Conservation (phyloP, 495 filamentous ascomycete genomes). For the Aspergillus bertholletiae region DNA sequence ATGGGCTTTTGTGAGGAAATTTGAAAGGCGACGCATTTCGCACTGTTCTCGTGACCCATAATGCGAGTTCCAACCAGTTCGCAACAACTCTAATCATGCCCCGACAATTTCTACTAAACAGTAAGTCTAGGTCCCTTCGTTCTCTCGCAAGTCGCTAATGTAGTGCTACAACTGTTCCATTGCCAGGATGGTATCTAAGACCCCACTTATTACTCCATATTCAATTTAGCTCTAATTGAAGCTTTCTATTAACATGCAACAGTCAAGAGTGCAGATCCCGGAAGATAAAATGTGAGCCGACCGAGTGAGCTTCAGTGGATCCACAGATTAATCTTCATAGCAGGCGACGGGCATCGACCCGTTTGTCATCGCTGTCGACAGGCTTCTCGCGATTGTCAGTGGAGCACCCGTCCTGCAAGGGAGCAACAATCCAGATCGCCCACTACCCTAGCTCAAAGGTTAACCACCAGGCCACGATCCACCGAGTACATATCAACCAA, state of each 20-base stretch:
- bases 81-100: neutral
- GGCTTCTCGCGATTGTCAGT: constrained; percentile 22
- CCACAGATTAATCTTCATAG: neutral
- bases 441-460: neutral
- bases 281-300: constrained; percentile 26
- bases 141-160: no score
- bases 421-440: neutral
- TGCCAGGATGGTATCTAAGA: neutral
- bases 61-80: no score
- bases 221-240: no score
- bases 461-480: neutral
- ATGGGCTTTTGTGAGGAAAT: no score
- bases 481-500: constrained; percentile 12
- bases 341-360: constrained; percentile 27
- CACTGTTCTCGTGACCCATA: no score
- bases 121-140: neutral
- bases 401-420: neutral
- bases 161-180: neutral
- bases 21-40: neutral
- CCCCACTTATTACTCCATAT: no score
- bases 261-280: constrained; percentile 28
- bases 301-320: neutral
- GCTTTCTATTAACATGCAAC: neutral
- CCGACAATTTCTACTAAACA: neutral
- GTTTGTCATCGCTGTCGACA: constrained; percentile 21